Percentiles rank a stretch among this genome's conserved stretches.
Evolutionary conservation across 192 early-diverging fungal species (phyloP).

Genomic region (Coemansia sp.): DNA sequence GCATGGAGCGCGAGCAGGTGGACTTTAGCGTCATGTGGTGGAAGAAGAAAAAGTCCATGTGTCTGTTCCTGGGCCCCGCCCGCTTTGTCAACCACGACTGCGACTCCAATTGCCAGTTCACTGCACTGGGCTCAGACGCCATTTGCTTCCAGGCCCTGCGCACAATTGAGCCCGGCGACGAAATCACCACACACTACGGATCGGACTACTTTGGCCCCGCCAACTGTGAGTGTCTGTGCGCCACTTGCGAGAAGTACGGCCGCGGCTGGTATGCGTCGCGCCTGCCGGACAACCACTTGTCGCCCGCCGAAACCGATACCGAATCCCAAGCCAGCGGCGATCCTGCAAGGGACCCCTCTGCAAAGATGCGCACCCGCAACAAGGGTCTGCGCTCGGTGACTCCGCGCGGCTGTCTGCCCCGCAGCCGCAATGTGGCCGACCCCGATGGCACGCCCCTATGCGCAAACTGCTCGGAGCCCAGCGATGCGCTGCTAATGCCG

Average conservation of each 20-base stretch:
- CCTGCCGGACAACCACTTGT: too few relatives aligned
- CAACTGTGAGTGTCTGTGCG: constrained; percentile 73
- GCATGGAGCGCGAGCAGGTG: constrained; percentile 32
- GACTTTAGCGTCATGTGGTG: constrained; percentile 74
- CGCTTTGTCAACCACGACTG: constrained; percentile 80
- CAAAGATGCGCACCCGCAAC: constrained; percentile 40
- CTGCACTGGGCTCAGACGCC: constrained; percentile 43
- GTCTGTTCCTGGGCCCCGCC: constrained; percentile 69
- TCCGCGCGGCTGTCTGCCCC: constrained; percentile 28
- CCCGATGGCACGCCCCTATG: constrained; percentile 8
- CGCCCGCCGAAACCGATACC: constrained; percentile 23
- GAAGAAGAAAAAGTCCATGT: constrained; percentile 56
- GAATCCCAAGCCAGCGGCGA: too few relatives aligned
- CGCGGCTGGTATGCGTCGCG: constrained; percentile 40
- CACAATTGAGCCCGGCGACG: constrained; percentile 66
- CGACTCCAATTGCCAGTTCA: constrained; percentile 61
- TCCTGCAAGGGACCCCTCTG: neutral
- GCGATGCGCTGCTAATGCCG: neutral
- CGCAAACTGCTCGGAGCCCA: constrained; percentile 10
- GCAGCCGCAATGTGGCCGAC: neutral
- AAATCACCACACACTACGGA: constrained; percentile 70
- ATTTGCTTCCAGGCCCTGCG: constrained; percentile 68
- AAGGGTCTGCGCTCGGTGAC: constrained; percentile 40
- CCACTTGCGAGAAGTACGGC: constrained; percentile 65
- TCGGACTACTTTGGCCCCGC: constrained; percentile 65